Conservation (phyloP, 805 yeast species). For the Pichia deserticola region DNA sequence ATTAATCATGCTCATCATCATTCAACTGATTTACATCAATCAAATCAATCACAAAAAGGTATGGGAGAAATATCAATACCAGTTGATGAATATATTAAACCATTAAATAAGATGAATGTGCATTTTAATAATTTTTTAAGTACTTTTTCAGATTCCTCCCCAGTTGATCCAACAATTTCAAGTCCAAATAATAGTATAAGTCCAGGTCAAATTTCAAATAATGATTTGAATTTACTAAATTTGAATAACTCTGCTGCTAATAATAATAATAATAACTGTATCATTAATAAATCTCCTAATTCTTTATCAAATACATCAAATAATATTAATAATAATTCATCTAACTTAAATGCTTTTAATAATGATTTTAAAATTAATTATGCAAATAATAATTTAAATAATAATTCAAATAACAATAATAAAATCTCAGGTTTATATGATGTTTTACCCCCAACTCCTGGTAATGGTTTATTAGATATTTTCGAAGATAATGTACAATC, state of each 20-base stretch:
- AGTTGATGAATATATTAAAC: slow-evolving; percentile 31
- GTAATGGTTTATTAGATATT: slow-evolving; percentile 27
- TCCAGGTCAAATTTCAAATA: slow-evolving; percentile 2
- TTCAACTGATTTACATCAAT: not conserved
- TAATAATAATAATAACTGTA: not conserved
- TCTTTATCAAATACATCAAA: not conserved
- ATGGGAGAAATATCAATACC: slow-evolving; percentile 29
- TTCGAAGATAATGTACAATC: slow-evolving; percentile 16
- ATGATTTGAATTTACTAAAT: slow-evolving; percentile 1
- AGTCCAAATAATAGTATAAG: slow-evolving; percentile 8
- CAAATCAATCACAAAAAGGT: slow-evolving; percentile 14
- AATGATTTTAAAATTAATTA: not conserved
- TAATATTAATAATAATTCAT: not conserved
- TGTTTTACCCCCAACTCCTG: slow-evolving; percentile 20
- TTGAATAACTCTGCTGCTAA: not conserved
- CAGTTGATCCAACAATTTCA: slow-evolving; percentile 3
- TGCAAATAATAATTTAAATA: slow-evolving; percentile 3
- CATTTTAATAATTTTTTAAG: slow-evolving; percentile 25
- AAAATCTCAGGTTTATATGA: slow-evolving; percentile 10
- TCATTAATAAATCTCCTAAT: not conserved
- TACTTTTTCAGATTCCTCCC: slow-evolving; percentile 14
- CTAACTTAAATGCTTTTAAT: not conserved
- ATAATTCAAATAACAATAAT: not conserved
- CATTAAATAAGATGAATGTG: slow-evolving; percentile 29
- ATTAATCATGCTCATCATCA: no score